These are phyloP conservation scores for Lachancea lanzarotensis DNA, from an alignment of 805 yeast species.

Conservation along the genomic window DNA sequence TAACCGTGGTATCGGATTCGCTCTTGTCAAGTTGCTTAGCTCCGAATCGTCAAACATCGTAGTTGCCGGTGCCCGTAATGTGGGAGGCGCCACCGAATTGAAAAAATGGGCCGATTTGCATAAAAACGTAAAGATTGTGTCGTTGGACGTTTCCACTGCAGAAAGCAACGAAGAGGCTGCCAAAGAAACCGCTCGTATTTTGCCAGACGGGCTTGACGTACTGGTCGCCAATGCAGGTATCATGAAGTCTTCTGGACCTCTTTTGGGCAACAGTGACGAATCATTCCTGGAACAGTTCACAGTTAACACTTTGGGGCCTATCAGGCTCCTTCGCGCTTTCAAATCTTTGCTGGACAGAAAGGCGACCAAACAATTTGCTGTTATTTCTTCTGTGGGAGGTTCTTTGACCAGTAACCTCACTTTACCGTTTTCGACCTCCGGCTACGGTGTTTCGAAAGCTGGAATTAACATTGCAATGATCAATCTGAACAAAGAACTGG, in stretches of 20 bases:
- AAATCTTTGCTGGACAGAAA: slow-evolving; percentile 19
- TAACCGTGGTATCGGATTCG: slow-evolving; percentile 35
- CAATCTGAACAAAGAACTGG: slow-evolving; percentile 25
- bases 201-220: slow-evolving; percentile 25
- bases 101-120: slow-evolving; percentile 10
- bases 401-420: slow-evolving; percentile 17
- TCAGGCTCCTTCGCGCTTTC: slow-evolving; percentile 11
- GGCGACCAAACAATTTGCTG: slow-evolving; percentile 22
- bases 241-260: slow-evolving; percentile 16
- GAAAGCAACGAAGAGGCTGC: slow-evolving; percentile 17
- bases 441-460: slow-evolving; percentile 36
- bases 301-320: slow-evolving; percentile 14
- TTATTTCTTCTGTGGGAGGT: slow-evolving; percentile 27
- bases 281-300: slow-evolving; percentile 10
- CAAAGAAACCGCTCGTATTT: slow-evolving; percentile 10
- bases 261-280: slow-evolving; percentile 11
- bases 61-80: slow-evolving; percentile 15
- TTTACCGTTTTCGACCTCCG: slow-evolving; percentile 15
- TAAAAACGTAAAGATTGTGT: slow-evolving; percentile 17
- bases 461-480: slow-evolving; percentile 32
- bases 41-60: slow-evolving; percentile 11
- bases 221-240: slow-evolving; percentile 31
- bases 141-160: slow-evolving; percentile 18
- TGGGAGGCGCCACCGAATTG: slow-evolving; percentile 17
- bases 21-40: slow-evolving; percentile 25